Conservation (phyloP, 192 early-diverging fungal genomes). For the Diversispora eburnea region DNA sequence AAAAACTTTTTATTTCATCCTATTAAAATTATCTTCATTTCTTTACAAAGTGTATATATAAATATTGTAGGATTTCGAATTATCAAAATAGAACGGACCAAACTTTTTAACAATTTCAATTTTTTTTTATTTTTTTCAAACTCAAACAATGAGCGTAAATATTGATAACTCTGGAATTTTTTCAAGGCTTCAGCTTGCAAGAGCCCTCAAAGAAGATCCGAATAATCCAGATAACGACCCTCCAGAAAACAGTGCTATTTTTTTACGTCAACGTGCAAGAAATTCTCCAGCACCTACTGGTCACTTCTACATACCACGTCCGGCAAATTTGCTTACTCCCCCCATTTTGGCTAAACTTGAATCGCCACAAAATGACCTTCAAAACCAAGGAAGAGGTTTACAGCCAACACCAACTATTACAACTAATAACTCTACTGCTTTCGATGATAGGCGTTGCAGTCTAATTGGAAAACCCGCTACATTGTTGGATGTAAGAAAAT, state of each 20-base stretch:
- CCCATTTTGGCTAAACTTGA: not conserved
- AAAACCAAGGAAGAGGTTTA: not conserved
- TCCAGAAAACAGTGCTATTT: constrained; percentile 12
- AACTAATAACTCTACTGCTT: not conserved
- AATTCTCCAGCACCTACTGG: not conserved
- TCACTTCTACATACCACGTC: not conserved
- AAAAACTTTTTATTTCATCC: too few relatives aligned
- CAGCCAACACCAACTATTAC: not conserved
- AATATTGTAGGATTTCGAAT: too few relatives aligned
- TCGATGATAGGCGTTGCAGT: constrained; percentile 6
- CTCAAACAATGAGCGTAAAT: not conserved
- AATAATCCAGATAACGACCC: not conserved
- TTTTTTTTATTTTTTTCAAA: not conserved
- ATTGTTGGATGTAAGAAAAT: constrained; percentile 21
- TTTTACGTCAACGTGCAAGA: not conserved
- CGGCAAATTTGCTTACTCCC: not conserved
- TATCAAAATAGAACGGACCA: too few relatives aligned
- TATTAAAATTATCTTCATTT: too few relatives aligned
- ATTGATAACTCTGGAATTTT: not conserved
- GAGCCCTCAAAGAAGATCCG: constrained; percentile 16
- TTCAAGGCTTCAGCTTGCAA: constrained; percentile 22
- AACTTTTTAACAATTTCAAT: too few relatives aligned
- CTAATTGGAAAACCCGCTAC: not conserved
- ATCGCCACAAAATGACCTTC: not conserved
- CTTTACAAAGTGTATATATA: too few relatives aligned